Base-by-base conservation (phyloP, 2,329 filamentous ascomycete species). In the Botrytis fragariae region DNA sequence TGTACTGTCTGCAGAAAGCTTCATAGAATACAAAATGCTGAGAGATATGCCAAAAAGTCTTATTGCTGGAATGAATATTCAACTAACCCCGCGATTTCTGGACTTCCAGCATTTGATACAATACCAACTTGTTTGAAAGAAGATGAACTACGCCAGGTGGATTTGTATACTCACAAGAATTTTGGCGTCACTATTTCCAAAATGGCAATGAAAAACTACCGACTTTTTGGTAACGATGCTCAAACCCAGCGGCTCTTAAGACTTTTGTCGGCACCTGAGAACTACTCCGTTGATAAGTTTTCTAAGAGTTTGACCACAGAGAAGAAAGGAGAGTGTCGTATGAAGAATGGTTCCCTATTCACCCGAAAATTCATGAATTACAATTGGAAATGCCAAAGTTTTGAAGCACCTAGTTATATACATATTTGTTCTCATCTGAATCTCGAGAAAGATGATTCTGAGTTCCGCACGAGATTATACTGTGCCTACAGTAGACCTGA, bases 131-230 rank as follows among this genome's bases (percentile, higher is more conserved):
- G 54, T 59, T 18, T 20, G 12, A 32, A 5, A 10, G 16, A 20
- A 5, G 54, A 59, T 32, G 0, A 32, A 10, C 4, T 1, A 16
- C n/a, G 4, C 16, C 3, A 10, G 7, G 7, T 35, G 16, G 18
- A 22, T 9, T 1, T 20, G 0, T 59, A 59, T 35, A 22, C 5
- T 3, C 18, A 59, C 29, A 18, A 32, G 54, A 59, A 59, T 18
- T 32, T 22, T 35, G 54, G 54, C 3, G 9, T 14, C 18, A 59
- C 29, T 12, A 59, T 59, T 59, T 59, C 4, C 29, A 59, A 12
- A 20, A 59, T 35, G 54, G 54, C n/a, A 32, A 32, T 20, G 5
- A 59, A 59, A 20, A 18, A 20, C 54, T 9, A 35, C 54, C 29
- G 54, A 18, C 9, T 18, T 32, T 59, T 59, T 32, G 29, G 54